phyloP scores from a whole-genome alignment of 768 basidiomycete genomes.

The Saitozyma podzolica region DNA sequence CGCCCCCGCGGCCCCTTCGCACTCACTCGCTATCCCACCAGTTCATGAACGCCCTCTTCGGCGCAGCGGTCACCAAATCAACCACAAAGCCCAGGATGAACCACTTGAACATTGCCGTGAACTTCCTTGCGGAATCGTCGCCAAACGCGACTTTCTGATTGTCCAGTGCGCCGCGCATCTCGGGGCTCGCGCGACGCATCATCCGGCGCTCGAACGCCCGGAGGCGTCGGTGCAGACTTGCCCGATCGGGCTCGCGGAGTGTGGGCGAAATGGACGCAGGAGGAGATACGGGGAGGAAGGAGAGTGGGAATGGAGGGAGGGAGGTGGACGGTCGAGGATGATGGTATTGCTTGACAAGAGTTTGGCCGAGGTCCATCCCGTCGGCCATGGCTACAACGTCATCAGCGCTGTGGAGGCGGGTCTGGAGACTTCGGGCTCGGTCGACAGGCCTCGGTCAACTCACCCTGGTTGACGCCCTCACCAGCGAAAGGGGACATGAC shows the following conservation, averaged over 20 bases:
- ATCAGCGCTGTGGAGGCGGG: background rate
- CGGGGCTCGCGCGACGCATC: constrained; percentile 1
- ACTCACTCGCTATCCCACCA: background rate
- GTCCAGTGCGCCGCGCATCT: constrained; percentile 4
- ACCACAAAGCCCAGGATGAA: constrained; percentile 1
- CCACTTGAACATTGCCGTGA: constrained; percentile 1
- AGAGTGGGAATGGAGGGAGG: constrained; percentile 6
- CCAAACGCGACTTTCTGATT: constrained; percentile 13
- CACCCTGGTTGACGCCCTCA: too few relatives aligned
- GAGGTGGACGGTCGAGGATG: background rate
- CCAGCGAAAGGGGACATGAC: constrained; percentile 20
- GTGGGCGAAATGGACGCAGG: background rate
- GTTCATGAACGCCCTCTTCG: background rate
- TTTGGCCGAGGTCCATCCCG: background rate
- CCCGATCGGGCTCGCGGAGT: background rate
- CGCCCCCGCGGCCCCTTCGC: background rate
- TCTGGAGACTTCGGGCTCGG: too few relatives aligned
- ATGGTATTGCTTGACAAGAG: background rate
- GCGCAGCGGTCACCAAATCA: background rate
- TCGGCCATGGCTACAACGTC: constrained; percentile 3
- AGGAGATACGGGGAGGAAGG: constrained; percentile 3
- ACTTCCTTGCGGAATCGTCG: constrained; percentile 6
- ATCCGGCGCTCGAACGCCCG: background rate
- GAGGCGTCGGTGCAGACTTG: background rate
- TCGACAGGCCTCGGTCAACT: too few relatives aligned